These are phyloP conservation scores for Mucor lusitanicus DNA, from an alignment of 371 early-diverging fungal species.

Conservation along the genomic window DNA sequence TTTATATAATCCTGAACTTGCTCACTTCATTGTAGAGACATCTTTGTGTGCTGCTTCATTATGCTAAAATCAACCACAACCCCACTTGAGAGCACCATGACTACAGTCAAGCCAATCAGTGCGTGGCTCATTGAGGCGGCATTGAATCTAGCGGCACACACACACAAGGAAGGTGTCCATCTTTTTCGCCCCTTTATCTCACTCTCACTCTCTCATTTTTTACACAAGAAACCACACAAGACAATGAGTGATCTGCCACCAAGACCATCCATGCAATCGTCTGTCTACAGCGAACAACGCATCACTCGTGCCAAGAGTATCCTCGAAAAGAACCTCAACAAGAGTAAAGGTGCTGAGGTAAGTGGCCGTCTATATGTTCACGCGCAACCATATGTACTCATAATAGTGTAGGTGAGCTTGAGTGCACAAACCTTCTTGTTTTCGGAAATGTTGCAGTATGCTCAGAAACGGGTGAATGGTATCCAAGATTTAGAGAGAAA, in stretches of 20 bases:
- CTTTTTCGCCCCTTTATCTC: too few species aligned
- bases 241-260: constrained; percentile 29
- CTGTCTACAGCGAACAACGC: constrained; percentile 43
- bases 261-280: constrained; percentile 41
- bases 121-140: too few species aligned
- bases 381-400: neutral
- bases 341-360: constrained; percentile 67
- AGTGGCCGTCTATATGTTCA: neutral
- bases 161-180: too few species aligned
- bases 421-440: constrained; percentile 90
- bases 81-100: too few species aligned
- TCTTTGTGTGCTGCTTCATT: too few species aligned
- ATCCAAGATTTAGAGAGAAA: constrained; percentile 94
- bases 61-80: too few species aligned
- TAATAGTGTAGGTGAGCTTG: constrained; percentile 67
- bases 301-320: constrained; percentile 37
- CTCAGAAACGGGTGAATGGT: constrained; percentile 91
- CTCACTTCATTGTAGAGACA: too few species aligned
- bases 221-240: neutral
- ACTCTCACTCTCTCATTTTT: too few species aligned
- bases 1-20: too few species aligned
- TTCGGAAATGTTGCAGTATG: constrained; percentile 93
- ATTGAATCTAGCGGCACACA: too few species aligned
- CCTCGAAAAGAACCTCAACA: constrained; percentile 69
- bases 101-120: too few species aligned